Base-by-base conservation (phyloP, 768 basidiomycete species). In the Antrodiella citrinella region DNA sequence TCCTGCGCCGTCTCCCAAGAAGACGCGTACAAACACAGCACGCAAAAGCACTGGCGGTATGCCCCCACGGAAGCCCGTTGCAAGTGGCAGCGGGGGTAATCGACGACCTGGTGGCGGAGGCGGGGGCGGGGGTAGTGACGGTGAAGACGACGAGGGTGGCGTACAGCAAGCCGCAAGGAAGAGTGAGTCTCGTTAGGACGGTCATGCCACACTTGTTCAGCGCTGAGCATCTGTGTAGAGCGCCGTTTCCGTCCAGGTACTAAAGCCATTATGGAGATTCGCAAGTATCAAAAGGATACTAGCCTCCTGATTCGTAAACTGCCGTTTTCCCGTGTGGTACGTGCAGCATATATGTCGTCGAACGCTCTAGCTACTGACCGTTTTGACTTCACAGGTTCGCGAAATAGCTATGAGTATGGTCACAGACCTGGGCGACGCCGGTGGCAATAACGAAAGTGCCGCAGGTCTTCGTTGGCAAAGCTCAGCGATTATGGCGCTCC, bases 381-480 rank as follows among this genome's bases (percentile, higher is more conserved):
- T 43, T 13, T 44, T 24, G 35, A 43, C 41, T 10, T 18, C 35
- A 43, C 59, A 96, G 95, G 93, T 99, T 47, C 84, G 94, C 54
- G 96, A 99, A 69, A 91, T 99, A 47, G 90, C 96, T 4, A 61
- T 82, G 62, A 90, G 95, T 62, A 86, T 94, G 86, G 82, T 79
- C 55, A 91, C 91, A 7, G 82, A 88, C 65, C 72, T 78, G 70
- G 78, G 78, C 45, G 72, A 77, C 47, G 78, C 81, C 49, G 71
- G 70, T 22, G 80, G 75, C 15, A n/a, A n/a, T n/a, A n/a, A n/a
- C n/a, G n/a, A n/a, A n/a, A n/a, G n/a, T n/a, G 30, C 30, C 2
- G 72, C 76, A 10, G 77, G 77, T 5, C 67, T 98, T 48, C 78
- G 96, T 44, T 99, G 96, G 96, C 96, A 99, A 66, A 91, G 83